Percentiles rank a stretch among this genome's conserved stretches.
Conservation (phyloP, 179 eudicot species). For the Sideroxylon spinosum region DNA sequence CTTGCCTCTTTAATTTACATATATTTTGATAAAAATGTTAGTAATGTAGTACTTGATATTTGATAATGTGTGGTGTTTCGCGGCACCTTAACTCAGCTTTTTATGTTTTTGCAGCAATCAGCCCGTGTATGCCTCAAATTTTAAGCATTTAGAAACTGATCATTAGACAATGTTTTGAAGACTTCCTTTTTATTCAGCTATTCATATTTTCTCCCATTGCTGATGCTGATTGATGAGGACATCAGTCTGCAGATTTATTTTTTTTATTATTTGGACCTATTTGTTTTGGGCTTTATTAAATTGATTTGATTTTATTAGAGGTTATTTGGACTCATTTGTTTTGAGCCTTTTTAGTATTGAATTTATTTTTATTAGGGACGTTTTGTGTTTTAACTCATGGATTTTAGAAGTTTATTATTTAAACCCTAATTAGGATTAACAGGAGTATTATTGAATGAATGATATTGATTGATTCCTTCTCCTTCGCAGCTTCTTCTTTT, state of each 20-base stretch:
- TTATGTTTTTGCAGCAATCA: not conserved
- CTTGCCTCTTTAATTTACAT: not conserved
- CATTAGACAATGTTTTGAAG: not conserved
- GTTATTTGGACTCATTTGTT: too few relatives aligned
- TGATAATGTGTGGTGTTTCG: not conserved
- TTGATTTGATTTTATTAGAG: too few relatives aligned
- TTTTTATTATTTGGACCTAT: not conserved
- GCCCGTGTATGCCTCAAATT: not conserved
- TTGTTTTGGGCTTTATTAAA: not conserved
- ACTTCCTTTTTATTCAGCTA: not conserved
- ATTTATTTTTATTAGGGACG: too few relatives aligned
- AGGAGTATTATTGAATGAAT: too few relatives aligned
- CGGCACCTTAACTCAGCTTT: not conserved
- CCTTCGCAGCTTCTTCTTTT: too few relatives aligned
- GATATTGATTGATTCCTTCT: too few relatives aligned
- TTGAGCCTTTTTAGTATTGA: too few relatives aligned
- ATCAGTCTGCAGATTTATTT: too few relatives aligned
- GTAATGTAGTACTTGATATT: conserved; percentile 3
- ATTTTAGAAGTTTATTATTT: too few relatives aligned
- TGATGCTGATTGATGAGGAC: too few relatives aligned
- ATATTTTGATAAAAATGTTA: not conserved
- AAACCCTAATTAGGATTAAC: too few relatives aligned
- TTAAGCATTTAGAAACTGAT: not conserved
- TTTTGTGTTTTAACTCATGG: too few relatives aligned
- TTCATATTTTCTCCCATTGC: not conserved